These are phyloP conservation scores for Salicornia ramosissima DNA, from an alignment of 148 eudicot genomes.

Conservation along the genomic window DNA sequence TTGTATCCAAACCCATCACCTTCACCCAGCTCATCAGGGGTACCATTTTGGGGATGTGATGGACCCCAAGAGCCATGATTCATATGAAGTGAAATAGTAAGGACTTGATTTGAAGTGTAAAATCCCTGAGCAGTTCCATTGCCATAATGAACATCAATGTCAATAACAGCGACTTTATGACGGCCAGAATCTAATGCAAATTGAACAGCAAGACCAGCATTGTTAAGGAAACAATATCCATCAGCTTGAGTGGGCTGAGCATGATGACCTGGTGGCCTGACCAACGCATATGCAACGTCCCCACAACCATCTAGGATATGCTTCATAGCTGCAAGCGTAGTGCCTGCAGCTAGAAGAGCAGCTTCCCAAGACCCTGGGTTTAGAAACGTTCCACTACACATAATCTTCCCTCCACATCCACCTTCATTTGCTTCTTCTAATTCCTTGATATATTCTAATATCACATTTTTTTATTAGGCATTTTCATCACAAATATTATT, in stretches of 20 bases:
- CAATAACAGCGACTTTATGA: constrained; percentile 65
- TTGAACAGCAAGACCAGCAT: constrained; percentile 73
- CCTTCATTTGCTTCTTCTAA: constrained; percentile 60
- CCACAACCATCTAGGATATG: constrained; percentile 57
- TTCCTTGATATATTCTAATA: constrained; percentile 77
- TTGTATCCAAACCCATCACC: constrained; percentile 82
- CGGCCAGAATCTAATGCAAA: constrained; percentile 57
- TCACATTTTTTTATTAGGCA: too few relatives aligned
- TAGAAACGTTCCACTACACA: constrained; percentile 70
- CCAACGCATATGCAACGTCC: constrained; percentile 65
- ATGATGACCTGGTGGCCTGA: constrained; percentile 96
- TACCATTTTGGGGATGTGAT: constrained; percentile 83
- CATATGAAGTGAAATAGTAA: constrained; percentile 94
- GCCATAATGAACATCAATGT: constrained; percentile 94
- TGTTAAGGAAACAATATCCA: constrained; percentile 92
- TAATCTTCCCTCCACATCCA: constrained; percentile 54
- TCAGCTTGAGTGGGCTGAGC: constrained; percentile 95
- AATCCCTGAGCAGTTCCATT: constrained; percentile 96
- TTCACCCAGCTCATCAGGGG: constrained; percentile 71
- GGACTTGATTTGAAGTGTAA: constrained; percentile 58
- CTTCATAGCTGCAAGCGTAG: constrained; percentile 76
- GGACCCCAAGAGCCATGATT: constrained; percentile 98
- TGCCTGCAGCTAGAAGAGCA: constrained; percentile 89
- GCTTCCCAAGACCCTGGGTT: constrained; percentile 91
- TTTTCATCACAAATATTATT: neutral